These are phyloP conservation scores for Lactarius deliciosus DNA, from an alignment of 768 basidiomycete species.

Conservation along the genomic window DNA sequence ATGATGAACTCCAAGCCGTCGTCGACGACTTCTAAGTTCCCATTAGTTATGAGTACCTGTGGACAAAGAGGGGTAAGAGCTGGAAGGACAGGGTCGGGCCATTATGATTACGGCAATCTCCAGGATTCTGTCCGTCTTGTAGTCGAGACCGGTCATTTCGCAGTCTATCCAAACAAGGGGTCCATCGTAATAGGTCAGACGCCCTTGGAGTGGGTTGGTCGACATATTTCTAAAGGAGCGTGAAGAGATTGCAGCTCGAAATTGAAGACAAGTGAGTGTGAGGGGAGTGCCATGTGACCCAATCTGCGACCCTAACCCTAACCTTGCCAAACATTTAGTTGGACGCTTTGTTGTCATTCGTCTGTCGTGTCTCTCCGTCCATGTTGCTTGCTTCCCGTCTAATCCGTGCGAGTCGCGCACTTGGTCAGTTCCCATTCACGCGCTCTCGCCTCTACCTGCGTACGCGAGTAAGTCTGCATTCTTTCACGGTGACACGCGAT, in stretches of 20 bases:
- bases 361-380: not conserved
- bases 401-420: constrained; percentile 6
- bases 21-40: constrained; percentile 77
- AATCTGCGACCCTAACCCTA: constrained; percentile 22
- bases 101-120: constrained; percentile 67
- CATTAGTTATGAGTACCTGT: constrained; percentile 86
- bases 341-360: not conserved
- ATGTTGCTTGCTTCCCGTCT: constrained; percentile 22
- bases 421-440: not conserved
- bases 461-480: constrained; percentile 3
- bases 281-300: constrained; percentile 10
- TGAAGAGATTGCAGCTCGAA: not conserved
- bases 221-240: constrained; percentile 13
- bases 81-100: not conserved
- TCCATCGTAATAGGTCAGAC: constrained; percentile 47
- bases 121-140: constrained; percentile 64
- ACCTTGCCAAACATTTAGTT: constrained; percentile 5
- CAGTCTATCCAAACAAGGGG: constrained; percentile 86
- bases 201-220: not conserved
- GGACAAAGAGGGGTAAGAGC: not conserved
- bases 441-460: not conserved
- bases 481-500: not conserved
- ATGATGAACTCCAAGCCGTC: constrained; percentile 78
- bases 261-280: not conserved
- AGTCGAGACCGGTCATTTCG: constrained; percentile 82